Base-by-base conservation (phyloP, 2,329 filamentous ascomycete species). In the Aspergillus ochraceoroseus region DNA sequence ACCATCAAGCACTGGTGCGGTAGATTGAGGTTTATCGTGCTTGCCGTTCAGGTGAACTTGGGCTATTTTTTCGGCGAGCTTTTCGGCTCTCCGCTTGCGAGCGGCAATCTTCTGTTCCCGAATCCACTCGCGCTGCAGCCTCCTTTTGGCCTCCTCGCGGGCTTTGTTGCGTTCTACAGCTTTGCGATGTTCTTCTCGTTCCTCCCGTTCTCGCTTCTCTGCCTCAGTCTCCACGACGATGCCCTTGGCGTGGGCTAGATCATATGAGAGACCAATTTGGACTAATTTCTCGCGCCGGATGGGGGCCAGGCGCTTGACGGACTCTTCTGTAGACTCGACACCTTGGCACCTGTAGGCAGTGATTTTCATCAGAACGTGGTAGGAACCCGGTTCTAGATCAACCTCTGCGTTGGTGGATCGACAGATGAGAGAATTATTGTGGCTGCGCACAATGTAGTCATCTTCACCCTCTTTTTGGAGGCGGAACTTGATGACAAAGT, bases 351-450 rank as follows among this genome's bases (percentile, higher is more conserved):
- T 76, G 12, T 73, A 74, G 1, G 84, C 84, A 5, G 81, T 80
- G 43, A 92, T 75, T 58, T 85, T 87, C 61, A 90, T 75, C 14
- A 87, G 72, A 3, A 94, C 78, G 5, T 77, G 79, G 63, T 94
- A 94, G 29, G 76, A 79, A 7, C 87, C 87, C 0, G 82, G 75
- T 13, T 85, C 79, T 17, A 94, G 76, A 23, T 82, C 73, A 6
- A 92, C 72, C 59, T 92, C 87, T 1, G 85, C 80, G 35, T 83
- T 88, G 26, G 88, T 82, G 1, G 83, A 85, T 5, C 87, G 80
- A 14, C 72, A 79, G 76, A 87, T 85, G 61, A 70, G 71, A 44
- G 76, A 75, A 22, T 70, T 73, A 6, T 65, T 71, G 32, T 74
- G 73, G 49, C 72, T 77, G 43, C 75, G 73, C 7, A 77, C 73